Conservation (phyloP, 1,284 basidiomycete species). For the Apiotrichum brassicae region DNA sequence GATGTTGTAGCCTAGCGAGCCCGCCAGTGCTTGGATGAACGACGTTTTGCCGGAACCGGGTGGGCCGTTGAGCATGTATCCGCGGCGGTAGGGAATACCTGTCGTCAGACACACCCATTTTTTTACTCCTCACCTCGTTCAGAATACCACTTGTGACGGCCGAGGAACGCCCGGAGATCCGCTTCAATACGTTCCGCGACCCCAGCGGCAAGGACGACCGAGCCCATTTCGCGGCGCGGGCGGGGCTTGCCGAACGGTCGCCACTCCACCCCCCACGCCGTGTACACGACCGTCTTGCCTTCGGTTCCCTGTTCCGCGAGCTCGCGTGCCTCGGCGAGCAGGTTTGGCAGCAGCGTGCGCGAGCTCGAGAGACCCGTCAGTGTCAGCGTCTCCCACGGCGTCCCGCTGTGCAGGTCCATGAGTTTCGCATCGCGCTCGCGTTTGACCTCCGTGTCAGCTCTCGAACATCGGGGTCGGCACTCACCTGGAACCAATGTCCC, state of each 20-base stretch:
- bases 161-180: slow-evolving; percentile 78
- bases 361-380: slow-evolving; percentile 87
- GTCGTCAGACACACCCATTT: background rate
- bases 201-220: slow-evolving; percentile 85
- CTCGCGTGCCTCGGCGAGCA: slow-evolving; percentile 82
- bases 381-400: slow-evolving; percentile 96
- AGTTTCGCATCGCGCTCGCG: slow-evolving; percentile 87
- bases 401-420: slow-evolving; percentile 82
- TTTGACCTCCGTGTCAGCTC: slow-evolving; percentile 59
- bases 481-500: slow-evolving; percentile 82
- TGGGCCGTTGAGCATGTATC: slow-evolving; percentile 91
- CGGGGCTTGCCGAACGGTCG: slow-evolving; percentile 89
- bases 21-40: slow-evolving; percentile 95
- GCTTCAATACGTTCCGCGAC: slow-evolving; percentile 69
- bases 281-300: slow-evolving; percentile 93
- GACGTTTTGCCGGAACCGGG: slow-evolving; percentile 98
- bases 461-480: slow-evolving; percentile 14
- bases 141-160: slow-evolving; percentile 86
- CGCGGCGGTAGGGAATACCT: slow-evolving; percentile 96
- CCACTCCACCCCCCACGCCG: slow-evolving; percentile 96
- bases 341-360: slow-evolving; percentile 67
- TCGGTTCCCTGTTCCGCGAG: slow-evolving; percentile 79
- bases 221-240: slow-evolving; percentile 74
- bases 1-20: slow-evolving; percentile 87
- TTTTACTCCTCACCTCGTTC: slow-evolving; percentile 70